A percentile compares a stretch with the other conserved stretches of the same genome.
These are phyloP conservation scores for Chloris gayana DNA, from an alignment of 176 grass and related monocot species.

Conservation along the genomic window DNA sequence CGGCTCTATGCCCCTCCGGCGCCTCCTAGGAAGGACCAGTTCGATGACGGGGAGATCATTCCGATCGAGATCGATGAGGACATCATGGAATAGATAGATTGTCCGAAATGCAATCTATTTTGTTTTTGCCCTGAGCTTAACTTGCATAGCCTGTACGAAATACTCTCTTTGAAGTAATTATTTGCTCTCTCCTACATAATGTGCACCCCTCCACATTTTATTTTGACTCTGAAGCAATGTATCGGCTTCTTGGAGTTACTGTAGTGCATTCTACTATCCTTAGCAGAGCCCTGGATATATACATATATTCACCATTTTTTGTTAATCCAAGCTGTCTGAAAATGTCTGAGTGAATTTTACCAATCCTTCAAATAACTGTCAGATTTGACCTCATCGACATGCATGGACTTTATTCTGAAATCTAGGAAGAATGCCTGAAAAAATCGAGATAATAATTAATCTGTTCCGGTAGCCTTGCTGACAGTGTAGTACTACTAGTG, in stretches of 20 bases:
- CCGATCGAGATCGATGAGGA: slow-evolving; percentile 68
- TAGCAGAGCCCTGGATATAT: not conserved
- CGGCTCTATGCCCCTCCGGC: slow-evolving; percentile 52
- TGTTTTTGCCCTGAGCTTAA: not conserved
- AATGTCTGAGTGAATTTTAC: not conserved
- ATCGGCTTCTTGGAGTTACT: not conserved
- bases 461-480: not conserved
- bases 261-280: not conserved
- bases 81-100: slow-evolving; percentile 50
- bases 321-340: not conserved
- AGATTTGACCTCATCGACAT: not conserved
- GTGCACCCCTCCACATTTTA: not conserved
- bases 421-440: not conserved
- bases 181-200: not conserved
- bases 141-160: slow-evolving; percentile 24
- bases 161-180: slow-evolving; percentile 31
- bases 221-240: not conserved
- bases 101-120: slow-evolving; percentile 22
- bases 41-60: slow-evolving; percentile 64
- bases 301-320: not conserved
- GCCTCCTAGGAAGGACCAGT: slow-evolving; percentile 66
- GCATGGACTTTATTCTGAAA: not conserved
- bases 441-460: no score
- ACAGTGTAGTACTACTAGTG: not conserved
- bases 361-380: no score